phyloP scores from a whole-genome alignment of 2,329 filamentous ascomycete genomes.

The Hymenotorrendiella dingleyae region DNA sequence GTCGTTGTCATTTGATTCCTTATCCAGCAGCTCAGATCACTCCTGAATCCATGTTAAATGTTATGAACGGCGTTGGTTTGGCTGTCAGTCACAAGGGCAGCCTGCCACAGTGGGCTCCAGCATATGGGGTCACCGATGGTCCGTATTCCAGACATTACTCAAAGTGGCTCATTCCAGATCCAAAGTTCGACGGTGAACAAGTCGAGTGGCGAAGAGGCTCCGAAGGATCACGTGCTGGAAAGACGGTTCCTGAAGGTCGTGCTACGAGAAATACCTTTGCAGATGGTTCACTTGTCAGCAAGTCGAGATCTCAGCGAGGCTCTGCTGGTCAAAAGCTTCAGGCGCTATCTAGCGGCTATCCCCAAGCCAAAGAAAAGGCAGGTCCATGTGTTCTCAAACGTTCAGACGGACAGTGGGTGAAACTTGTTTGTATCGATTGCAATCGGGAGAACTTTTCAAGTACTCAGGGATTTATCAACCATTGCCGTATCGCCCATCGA shows the following conservation, averaged over 20 bases:
- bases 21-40: constrained; percentile 69
- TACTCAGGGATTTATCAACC: constrained; percentile 98
- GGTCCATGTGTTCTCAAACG: constrained; percentile 81
- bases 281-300: constrained; percentile 41
- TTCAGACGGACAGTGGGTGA: constrained; percentile 79
- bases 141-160: constrained; percentile 93
- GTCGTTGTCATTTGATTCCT: constrained; percentile 85
- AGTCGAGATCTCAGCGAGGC: constrained; percentile 51
- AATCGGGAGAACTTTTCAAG: constrained; percentile 88
- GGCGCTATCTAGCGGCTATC: constrained; percentile 63
- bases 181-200: constrained; percentile 70
- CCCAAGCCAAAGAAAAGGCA: constrained; percentile 71
- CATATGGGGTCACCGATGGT: constrained; percentile 86
- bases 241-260: constrained; percentile 59
- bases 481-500: constrained; percentile 92
- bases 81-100: constrained; percentile 59
- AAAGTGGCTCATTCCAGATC: constrained; percentile 89
- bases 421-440: constrained; percentile 85
- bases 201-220: constrained; percentile 33
- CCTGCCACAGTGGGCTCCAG: constrained; percentile 71
- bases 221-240: constrained; percentile 29
- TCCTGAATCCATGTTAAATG: constrained; percentile 60
- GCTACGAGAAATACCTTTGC: constrained; percentile 70
- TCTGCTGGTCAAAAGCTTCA: constrained; percentile 60
- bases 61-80: constrained; percentile 69